Evolutionary conservation across 2,329 filamentous ascomycete species (phyloP), one percentile per base, ranked within the genome.

Genomic region (Xylariaceae sp.): DNA sequence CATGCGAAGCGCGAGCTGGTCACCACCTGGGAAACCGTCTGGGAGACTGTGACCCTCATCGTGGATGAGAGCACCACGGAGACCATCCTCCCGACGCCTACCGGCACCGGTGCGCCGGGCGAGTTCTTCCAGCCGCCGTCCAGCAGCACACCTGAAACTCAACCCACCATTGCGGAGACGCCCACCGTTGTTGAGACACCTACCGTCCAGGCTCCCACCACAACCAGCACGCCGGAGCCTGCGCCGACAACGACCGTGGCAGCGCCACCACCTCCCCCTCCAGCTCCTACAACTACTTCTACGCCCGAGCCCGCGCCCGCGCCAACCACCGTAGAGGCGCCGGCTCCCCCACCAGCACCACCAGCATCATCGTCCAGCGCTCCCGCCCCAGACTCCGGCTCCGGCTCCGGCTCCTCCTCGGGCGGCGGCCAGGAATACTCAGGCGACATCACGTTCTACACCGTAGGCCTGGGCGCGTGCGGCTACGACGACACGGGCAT

Each of bases 371-470:
- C 43, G 16, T 23, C 54, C 24, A 36, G 29, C 11, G 9, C 45
- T 13, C 57, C 67, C 57, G 57, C 42, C 24, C 29, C 61, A 52
- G 57, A 67, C 27, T 60, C 64, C 46, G 64, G 66, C 44, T 53
- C 61, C 60, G 67, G 69, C 62, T 60, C 63, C 18, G 74, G 71
- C 42, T 69, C 59, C 27, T 61, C 60, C 45, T 53, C 58, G 32
- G 60, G 55, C 37, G 55, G 15, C 50, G 20, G 52, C 62, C 24
- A 77, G 71, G 71, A 43, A 10, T 58, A 73, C 74, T 66, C 68
- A 0, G 90, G 89, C 57, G 82, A 92, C 43, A 79, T 91, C 61
- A 94, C 91, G 54, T 92, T 83, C 78, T 95, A 89, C 75, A 74
- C 78, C 33, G 76, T 87, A 41, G 90, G 87, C 35, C 68, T 88